Conservation (phyloP, 768 basidiomycete genomes). For the Suillus lakei region DNA sequence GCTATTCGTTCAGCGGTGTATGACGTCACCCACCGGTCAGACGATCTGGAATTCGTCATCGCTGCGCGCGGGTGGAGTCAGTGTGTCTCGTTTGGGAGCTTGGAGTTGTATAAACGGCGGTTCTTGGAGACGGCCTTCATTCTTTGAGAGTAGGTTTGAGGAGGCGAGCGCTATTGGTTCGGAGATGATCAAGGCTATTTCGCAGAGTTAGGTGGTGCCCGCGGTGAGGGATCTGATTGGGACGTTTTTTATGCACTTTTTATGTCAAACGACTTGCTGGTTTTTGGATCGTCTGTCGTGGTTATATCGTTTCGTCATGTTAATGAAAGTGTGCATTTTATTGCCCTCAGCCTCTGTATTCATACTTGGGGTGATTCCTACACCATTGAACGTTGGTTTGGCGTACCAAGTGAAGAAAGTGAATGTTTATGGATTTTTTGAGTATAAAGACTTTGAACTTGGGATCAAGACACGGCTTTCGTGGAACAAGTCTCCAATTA, state of each 20-base stretch:
- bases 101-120: constrained; percentile 82
- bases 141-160: constrained; percentile 88
- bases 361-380: too few relatives aligned
- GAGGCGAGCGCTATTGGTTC: constrained; percentile 82
- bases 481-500: neutral
- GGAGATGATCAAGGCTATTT: constrained; percentile 89
- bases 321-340: too few relatives aligned
- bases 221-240: neutral
- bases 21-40: constrained; percentile 80
- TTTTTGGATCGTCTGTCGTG: neutral
- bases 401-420: too few relatives aligned
- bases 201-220: constrained; percentile 63
- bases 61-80: constrained; percentile 97
- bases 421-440: too few relatives aligned
- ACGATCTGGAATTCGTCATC: constrained; percentile 94
- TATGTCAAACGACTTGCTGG: neutral
- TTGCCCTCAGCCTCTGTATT: too few relatives aligned
- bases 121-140: constrained; percentile 80
- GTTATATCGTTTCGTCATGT: too few relatives aligned
- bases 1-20: constrained; percentile 78
- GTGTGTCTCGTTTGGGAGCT: constrained; percentile 90
- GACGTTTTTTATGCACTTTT: neutral
- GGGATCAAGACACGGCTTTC: neutral
- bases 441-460: too few relatives aligned
- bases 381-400: neutral